Conservation (phyloP, 2,329 filamentous ascomycete genomes). For the Colletotrichum cuscutae region DNA sequence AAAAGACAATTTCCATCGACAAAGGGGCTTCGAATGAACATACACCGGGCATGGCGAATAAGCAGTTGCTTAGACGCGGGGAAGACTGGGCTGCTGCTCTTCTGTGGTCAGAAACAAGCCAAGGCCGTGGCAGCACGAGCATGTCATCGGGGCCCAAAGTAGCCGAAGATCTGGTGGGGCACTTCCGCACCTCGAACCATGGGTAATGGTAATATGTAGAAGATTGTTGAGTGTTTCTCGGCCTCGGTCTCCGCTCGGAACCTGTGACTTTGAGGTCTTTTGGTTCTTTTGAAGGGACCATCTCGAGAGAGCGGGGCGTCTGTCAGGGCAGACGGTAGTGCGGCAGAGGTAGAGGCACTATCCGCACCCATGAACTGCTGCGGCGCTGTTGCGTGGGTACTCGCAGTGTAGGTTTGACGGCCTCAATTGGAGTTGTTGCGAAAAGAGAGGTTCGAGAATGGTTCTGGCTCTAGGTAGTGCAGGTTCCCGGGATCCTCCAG, state of each 20-base stretch:
- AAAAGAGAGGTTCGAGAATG: conserved; percentile 3
- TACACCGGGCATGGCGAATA: too few relatives aligned
- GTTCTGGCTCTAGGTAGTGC: conserved; percentile 17
- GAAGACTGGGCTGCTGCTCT: neutral
- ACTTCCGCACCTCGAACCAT: neutral
- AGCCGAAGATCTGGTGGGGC: conserved; percentile 25
- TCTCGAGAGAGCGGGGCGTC: neutral
- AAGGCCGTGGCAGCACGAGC: conserved; percentile 3
- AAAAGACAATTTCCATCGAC: neutral
- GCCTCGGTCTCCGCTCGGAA: neutral
- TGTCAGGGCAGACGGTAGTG: neutral
- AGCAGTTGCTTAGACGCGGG: neutral
- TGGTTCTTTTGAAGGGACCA: neutral
- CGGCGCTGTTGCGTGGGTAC: neutral
- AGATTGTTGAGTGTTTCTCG: neutral
- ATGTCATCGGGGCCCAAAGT: conserved; percentile 13
- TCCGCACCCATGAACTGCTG: neutral
- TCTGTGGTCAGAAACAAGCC: conserved; percentile 10
- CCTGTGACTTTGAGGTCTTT: neutral
- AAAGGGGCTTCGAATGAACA: neutral
- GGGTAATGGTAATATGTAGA: neutral
- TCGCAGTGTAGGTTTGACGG: neutral
- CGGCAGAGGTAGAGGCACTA: neutral
- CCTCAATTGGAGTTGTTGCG: neutral
- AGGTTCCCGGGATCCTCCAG: conserved; percentile 22